Base-by-base conservation (phyloP, 768 basidiomycete genomes). In the Tulasnella sp. region DNA sequence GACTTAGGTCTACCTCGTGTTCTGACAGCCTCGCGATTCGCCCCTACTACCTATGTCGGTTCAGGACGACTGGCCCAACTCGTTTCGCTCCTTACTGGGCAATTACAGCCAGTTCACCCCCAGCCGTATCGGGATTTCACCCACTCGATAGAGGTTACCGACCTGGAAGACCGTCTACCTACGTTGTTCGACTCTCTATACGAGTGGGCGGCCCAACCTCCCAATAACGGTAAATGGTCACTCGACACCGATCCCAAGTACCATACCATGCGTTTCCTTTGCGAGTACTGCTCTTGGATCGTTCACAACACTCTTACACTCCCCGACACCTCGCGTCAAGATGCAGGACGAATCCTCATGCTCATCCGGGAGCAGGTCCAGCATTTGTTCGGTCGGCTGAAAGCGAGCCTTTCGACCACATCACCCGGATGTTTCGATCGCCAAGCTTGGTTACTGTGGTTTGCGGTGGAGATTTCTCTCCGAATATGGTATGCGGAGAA, bases 21-120 rank as follows among this genome's bases (percentile, higher is more conserved):
- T 5, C 72, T 71, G 21, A 71, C 76, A 2, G 82, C 80, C 2
- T 67, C 77, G 34, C 72, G 72, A 34, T 82, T 89, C 61, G 65
- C 63, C 1, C 36, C 68, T 2, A 68, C 72, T 7, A 78, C 81
- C 5, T 83, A 80, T 60, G 73, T 82, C 41, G 76, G 74, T 6
- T 79, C 72, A 57, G 83, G 84, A 0, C 72, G 75, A 63, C 75
- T 91, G 15, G 66, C 73, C 56, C 77, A 83, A 21, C 72, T 88
- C 14, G 59, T 81, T 46, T 63, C 71, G n/a, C 49, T 73, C 49
- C 59, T 74, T 17, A 65, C 67, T 19, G 64, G 67, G 29, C 56
- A 59, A 6, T 57, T 62, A 4, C 66, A 70, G 23, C 51, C 63
- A 8, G 58, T 64, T 11, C 51, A 65, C 9, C 75, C 75, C 2